Conservation (phyloP, 2,329 filamentous ascomycete species). For the Ophiostoma ulmi region DNA sequence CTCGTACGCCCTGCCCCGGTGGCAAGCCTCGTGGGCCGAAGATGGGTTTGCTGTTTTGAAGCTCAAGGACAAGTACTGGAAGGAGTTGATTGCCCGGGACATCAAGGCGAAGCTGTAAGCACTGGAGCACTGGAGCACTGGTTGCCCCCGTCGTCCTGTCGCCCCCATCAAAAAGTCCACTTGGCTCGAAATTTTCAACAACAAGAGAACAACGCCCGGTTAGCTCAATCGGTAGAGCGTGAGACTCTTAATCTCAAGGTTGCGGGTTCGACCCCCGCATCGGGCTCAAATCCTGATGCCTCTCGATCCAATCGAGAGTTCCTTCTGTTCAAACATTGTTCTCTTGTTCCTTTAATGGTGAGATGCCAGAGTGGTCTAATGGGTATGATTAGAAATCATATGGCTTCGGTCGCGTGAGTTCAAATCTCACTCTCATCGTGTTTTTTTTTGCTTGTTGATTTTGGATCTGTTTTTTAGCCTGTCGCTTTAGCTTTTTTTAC, state of each 20-base stretch:
- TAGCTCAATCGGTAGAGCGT: constrained; percentile 70
- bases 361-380: constrained; percentile 11
- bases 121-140: too few species aligned
- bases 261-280: constrained; percentile 44
- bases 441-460: neutral
- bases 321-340: neutral
- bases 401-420: constrained; percentile 10
- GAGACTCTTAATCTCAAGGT: constrained; percentile 56
- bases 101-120: constrained; percentile 17
- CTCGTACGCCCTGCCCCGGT: constrained; percentile 17
- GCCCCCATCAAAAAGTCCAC: neutral
- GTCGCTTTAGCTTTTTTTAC: neutral
- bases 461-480: neutral
- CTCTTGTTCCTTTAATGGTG: constrained; percentile 7
- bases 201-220: constrained; percentile 40
- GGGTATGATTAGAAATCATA: constrained; percentile 12
- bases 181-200: neutral
- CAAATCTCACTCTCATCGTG: constrained; percentile 10
- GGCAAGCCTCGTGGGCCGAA: constrained; percentile 12
- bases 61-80: constrained; percentile 19
- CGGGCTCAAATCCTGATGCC: constrained; percentile 42
- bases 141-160: neutral
- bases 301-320: neutral
- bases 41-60: constrained; percentile 13
- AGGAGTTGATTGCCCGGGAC: constrained; percentile 10